Evolutionary conservation across 306 rosid species (phyloP).

Genomic region (Rosa persica): DNA sequence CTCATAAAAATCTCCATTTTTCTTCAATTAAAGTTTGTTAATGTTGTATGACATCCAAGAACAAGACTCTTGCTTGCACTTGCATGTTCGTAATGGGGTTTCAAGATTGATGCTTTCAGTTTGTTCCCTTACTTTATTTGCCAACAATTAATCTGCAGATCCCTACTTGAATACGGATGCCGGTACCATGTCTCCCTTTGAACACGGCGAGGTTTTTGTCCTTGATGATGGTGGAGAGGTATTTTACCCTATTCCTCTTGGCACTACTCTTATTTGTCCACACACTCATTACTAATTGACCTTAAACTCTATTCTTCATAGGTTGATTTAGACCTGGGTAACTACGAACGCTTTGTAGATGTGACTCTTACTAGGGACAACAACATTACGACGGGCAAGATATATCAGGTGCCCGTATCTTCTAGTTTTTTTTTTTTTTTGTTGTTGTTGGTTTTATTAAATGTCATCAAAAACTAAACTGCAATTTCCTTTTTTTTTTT

Average conservation of each 20-base stretch:
- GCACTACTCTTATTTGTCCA: background rate
- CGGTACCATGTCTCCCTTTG: constrained; percentile 99
- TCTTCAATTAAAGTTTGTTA: background rate
- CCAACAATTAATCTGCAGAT: constrained; percentile 40
- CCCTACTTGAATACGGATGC: constrained; percentile 98
- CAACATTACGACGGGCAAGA: constrained; percentile 94
- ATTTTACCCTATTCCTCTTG: background rate
- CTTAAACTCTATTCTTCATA: constrained; percentile 29
- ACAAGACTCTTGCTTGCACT: too few relatives aligned
- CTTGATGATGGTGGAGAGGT: constrained; percentile 99
- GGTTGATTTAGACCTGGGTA: constrained; percentile 99
- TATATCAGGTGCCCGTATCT: constrained; percentile 90
- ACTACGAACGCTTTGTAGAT: constrained; percentile 94
- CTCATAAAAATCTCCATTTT: too few relatives aligned
- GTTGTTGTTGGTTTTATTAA: background rate
- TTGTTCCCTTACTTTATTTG: background rate
- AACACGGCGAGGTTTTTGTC: constrained; percentile 99
- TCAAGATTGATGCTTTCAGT: too few relatives aligned
- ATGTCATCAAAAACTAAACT: background rate
- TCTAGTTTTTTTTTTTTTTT: too few relatives aligned
- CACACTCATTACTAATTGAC: background rate
- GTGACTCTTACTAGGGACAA: constrained; percentile 85
- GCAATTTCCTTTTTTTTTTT: background rate
- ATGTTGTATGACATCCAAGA: too few relatives aligned
- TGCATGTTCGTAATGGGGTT: too few relatives aligned